Evolutionary conservation across 2,329 filamentous ascomycete genomes (phyloP).

Genomic region (Exophiala xenobiotica): DNA sequence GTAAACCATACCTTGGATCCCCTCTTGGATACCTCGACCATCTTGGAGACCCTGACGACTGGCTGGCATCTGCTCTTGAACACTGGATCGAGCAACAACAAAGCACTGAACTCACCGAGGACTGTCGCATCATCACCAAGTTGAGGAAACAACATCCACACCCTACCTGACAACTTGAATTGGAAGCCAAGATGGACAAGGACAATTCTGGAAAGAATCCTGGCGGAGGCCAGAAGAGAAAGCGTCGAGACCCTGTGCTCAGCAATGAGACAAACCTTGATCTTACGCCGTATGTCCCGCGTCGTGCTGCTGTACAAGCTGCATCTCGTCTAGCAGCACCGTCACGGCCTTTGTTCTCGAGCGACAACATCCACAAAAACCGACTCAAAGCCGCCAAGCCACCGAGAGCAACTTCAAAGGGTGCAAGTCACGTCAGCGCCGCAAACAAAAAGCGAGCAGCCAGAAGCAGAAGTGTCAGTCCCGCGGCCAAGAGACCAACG

Average conservation of each 20-base stretch:
- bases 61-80: no score
- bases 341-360: neutral
- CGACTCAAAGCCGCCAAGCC: neutral
- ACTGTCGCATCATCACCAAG: no score
- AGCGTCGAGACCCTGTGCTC: neutral
- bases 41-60: slow-evolving; percentile 5
- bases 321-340: neutral
- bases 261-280: neutral
- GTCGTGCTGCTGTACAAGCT: slow-evolving; percentile 17
- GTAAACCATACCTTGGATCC: no score
- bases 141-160: no score
- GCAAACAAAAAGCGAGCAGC: no score
- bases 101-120: no score
- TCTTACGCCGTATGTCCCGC: slow-evolving; percentile 5
- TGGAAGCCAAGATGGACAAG: neutral
- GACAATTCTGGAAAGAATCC: neutral
- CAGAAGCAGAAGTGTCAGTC: no score
- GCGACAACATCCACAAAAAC: neutral
- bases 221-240: neutral
- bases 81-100: no score
- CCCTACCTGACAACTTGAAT: neutral
- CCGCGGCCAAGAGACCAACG: no score
- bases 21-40: neutral
- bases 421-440: no score
- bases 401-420: no score